phyloP scores from a whole-genome alignment of 2,329 filamentous ascomycete genomes.

The Fusarium sulawesiense region DNA sequence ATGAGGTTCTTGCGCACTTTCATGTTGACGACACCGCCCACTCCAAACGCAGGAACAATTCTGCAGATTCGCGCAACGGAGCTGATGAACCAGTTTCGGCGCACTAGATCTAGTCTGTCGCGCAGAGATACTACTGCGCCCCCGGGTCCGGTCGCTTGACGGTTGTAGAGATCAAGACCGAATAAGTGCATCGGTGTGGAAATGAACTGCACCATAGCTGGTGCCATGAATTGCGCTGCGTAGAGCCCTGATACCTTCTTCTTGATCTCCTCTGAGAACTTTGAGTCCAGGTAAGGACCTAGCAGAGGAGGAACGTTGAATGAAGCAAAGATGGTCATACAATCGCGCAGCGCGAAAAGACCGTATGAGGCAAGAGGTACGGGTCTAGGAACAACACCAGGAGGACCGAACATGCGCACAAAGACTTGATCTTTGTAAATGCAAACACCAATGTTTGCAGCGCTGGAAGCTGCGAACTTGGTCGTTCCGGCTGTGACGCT shows the following conservation, averaged over 20 bases:
- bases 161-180: slow-evolving; percentile 88
- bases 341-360: slow-evolving; percentile 85
- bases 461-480: slow-evolving; percentile 84
- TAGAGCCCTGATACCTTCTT: slow-evolving; percentile 63
- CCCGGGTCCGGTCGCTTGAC: slow-evolving; percentile 56
- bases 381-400: slow-evolving; percentile 59
- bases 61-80: slow-evolving; percentile 80
- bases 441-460: slow-evolving; percentile 86
- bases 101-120: slow-evolving; percentile 75
- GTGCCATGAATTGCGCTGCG: slow-evolving; percentile 82
- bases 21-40: slow-evolving; percentile 87
- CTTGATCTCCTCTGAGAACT: slow-evolving; percentile 62
- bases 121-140: slow-evolving; percentile 53
- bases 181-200: slow-evolving; percentile 88
- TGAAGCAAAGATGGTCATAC: slow-evolving; percentile 88
- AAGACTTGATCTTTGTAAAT: slow-evolving; percentile 92
- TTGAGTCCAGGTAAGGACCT: slow-evolving; percentile 72
- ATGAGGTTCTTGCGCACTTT: slow-evolving; percentile 76
- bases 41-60: slow-evolving; percentile 89
- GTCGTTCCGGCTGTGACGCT: slow-evolving; percentile 77
- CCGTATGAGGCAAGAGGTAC: slow-evolving; percentile 78
- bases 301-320: slow-evolving; percentile 90
- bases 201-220: slow-evolving; percentile 80
- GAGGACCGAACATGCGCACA: slow-evolving; percentile 81
- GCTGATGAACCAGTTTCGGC: slow-evolving; percentile 80